Conservation (phyloP, 225 moss, liverwort and hornwort genomes). For the Anthoceros angustus region DNA sequence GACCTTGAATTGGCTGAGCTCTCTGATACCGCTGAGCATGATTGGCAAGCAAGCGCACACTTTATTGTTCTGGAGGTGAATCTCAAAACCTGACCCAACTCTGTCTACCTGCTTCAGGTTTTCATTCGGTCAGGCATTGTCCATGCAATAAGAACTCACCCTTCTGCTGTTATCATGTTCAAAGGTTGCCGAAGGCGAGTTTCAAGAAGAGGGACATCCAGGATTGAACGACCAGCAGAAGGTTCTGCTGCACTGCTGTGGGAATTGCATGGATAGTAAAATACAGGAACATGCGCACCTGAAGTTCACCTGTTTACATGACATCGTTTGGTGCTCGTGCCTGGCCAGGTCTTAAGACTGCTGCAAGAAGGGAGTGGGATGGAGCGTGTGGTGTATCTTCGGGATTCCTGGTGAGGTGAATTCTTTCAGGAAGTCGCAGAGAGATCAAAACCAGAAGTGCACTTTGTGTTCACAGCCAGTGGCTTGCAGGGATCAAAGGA, state of each 20-base stretch:
- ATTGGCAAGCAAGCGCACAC: slow-evolving; percentile 12
- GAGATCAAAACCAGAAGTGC: neutral
- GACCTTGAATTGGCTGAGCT: neutral
- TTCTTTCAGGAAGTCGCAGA: neutral
- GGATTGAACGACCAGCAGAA: neutral
- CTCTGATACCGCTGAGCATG: neutral
- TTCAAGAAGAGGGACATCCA: neutral
- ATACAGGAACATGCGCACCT: too few species aligned
- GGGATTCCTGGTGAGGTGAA: slow-evolving; percentile 26
- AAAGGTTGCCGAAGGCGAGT: neutral
- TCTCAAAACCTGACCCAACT: neutral
- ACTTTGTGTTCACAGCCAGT: too few species aligned
- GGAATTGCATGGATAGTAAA: too few species aligned
- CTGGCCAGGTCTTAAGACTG: slow-evolving; percentile 21
- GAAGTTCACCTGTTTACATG: too few species aligned
- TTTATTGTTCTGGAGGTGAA: slow-evolving; percentile 32
- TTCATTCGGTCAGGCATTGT: neutral
- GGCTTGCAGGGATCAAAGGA: too few species aligned
- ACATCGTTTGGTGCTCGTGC: neutral
- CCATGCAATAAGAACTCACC: neutral
- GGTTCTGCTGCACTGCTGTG: neutral
- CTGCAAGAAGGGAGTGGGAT: slow-evolving; percentile 23
- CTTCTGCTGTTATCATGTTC: neutral
- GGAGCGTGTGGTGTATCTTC: slow-evolving; percentile 16
- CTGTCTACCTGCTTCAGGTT: too few species aligned